Conservation (phyloP, 208 protist species). For the Phytomonas sp. region DNA sequence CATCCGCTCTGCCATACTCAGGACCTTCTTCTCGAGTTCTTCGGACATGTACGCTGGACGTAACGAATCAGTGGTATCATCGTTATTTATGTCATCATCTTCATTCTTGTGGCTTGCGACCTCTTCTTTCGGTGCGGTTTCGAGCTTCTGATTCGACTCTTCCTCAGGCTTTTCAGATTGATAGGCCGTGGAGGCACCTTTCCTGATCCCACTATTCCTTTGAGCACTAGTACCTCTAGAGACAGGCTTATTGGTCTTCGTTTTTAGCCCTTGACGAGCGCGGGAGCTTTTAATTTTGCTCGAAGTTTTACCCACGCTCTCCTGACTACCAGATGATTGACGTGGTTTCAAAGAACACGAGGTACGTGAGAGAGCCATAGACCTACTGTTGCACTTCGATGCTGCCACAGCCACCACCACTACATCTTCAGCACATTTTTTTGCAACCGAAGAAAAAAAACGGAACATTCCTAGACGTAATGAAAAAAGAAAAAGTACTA, state of each 20-base stretch:
- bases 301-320: background rate
- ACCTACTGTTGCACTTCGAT: background rate
- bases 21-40: constrained; percentile 57
- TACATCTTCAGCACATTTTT: background rate
- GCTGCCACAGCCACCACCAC: background rate
- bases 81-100: background rate
- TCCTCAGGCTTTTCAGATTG: background rate
- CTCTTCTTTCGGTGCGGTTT: background rate
- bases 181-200: background rate
- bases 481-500: background rate
- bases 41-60: constrained; percentile 52
- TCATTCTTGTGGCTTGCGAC: background rate
- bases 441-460: background rate
- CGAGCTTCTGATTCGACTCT: background rate
- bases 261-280: background rate
- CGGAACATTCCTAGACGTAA: background rate
- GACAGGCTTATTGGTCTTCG: background rate
- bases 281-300: background rate
- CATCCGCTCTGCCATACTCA: constrained; percentile 69
- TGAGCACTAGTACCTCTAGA: background rate
- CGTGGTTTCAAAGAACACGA: background rate
- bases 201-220: background rate
- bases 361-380: background rate
- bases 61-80: constrained; percentile 2
- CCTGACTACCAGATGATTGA: background rate